phyloP scores from a whole-genome alignment of 305 asterid species.

The Fraxinus sp. region DNA sequence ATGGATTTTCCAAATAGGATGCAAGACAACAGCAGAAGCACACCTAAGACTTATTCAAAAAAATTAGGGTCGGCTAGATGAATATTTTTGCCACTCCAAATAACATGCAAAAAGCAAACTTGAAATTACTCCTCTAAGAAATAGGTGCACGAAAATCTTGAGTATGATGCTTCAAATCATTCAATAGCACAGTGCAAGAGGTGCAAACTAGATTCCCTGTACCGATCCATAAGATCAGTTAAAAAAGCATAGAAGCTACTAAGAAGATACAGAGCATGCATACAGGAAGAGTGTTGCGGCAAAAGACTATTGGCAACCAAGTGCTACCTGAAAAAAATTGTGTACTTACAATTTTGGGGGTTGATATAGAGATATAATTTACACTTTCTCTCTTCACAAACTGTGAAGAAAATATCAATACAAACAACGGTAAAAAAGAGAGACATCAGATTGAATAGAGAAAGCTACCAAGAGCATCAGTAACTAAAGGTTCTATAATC shows the following conservation, averaged over 20 bases:
- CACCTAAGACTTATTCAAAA: background rate
- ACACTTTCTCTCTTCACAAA: background rate
- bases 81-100: background rate
- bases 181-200: background rate
- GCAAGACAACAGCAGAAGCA: background rate
- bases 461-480: background rate
- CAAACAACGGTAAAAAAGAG: background rate
- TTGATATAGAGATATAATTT: background rate
- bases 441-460: background rate
- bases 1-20: background rate
- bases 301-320: background rate
- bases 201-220: background rate
- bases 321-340: background rate
- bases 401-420: background rate
- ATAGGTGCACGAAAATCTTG: background rate
- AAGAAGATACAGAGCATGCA: background rate
- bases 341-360: background rate
- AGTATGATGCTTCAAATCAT: background rate
- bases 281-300: background rate
- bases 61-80: background rate
- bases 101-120: background rate
- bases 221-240: background rate
- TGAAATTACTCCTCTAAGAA: background rate
- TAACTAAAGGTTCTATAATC: background rate
- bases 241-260: background rate